phyloP scores from a whole-genome alignment of 192 early-diverging fungal genomes.

The Coemansia pectinata region DNA sequence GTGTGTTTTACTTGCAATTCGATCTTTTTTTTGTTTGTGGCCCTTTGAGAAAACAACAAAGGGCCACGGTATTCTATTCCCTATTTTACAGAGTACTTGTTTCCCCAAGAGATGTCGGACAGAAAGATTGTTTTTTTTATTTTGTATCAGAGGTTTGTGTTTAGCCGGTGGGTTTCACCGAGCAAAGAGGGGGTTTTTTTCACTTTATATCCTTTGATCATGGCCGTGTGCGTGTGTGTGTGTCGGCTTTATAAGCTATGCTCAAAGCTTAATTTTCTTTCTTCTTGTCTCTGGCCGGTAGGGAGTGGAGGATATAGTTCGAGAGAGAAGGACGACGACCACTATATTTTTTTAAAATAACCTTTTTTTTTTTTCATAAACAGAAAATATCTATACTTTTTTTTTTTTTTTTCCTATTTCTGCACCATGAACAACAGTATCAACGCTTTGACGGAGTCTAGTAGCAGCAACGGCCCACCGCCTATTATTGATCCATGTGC shows the following conservation, averaged over 20 bases:
- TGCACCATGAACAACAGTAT: background rate
- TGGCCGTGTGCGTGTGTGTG: background rate
- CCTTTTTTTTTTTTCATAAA: background rate
- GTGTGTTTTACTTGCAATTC: background rate
- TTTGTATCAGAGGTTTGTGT: background rate
- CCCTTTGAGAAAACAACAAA: too few relatives aligned
- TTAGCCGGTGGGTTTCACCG: background rate
- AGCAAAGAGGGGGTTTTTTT: background rate
- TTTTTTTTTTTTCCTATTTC: too few relatives aligned
- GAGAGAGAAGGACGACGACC: background rate
- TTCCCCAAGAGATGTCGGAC: background rate
- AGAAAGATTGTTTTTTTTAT: background rate
- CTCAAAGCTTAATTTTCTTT: background rate
- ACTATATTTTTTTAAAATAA: background rate
- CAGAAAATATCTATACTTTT: background rate
- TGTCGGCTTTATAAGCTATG: background rate
- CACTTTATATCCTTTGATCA: background rate
- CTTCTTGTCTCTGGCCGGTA: too few relatives aligned
- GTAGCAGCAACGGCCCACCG: background rate
- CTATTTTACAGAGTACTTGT: too few relatives aligned
- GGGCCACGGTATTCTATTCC: background rate
- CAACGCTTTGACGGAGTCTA: background rate
- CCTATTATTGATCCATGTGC: conserved; percentile 16
- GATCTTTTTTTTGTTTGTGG: conserved; percentile 3
- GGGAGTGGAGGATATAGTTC: background rate